These are phyloP conservation scores for Plantago ovata DNA, from an alignment of 257 asterid species.

Conservation along the genomic window DNA sequence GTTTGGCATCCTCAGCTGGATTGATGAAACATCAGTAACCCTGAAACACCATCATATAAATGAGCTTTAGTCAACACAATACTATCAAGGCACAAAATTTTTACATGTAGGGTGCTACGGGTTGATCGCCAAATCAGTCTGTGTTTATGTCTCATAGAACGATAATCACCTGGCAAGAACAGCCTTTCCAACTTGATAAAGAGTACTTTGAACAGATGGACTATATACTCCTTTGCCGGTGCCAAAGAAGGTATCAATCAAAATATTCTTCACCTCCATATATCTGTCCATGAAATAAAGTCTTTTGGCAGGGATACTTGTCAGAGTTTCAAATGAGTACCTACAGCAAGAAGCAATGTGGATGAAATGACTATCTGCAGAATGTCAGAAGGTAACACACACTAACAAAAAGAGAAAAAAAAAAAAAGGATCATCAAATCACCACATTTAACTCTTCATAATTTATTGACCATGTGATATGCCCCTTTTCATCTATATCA, in stretches of 20 bases:
- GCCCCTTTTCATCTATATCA: no score
- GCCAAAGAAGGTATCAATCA: slow-evolving; percentile 75
- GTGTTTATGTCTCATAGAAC: neutral
- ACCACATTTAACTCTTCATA: no score
- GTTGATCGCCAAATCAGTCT: neutral
- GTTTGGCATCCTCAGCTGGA: slow-evolving; percentile 87
- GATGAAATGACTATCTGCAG: no score
- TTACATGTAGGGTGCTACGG: no score
- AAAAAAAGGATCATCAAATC: no score
- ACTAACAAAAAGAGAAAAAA: no score
- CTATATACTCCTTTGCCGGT: slow-evolving; percentile 79
- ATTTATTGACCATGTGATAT: no score
- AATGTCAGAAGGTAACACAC: no score
- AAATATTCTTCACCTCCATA: slow-evolving; percentile 59
- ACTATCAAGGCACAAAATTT: no score
- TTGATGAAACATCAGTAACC: slow-evolving; percentile 65
- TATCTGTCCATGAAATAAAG: slow-evolving; percentile 59
- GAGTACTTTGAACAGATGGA: slow-evolving; percentile 93
- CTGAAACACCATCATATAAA: slow-evolving; percentile 37
- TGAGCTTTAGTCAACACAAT: no score
- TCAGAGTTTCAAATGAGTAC: slow-evolving; percentile 58
- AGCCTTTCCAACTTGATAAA: slow-evolving; percentile 72
- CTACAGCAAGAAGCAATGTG: slow-evolving; percentile 38
- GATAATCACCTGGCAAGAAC: slow-evolving; percentile 71
- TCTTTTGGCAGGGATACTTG: slow-evolving; percentile 52